These are phyloP conservation scores for Ustilago cynodontis DNA, from an alignment of 1,284 basidiomycete genomes.

Conservation along the genomic window DNA sequence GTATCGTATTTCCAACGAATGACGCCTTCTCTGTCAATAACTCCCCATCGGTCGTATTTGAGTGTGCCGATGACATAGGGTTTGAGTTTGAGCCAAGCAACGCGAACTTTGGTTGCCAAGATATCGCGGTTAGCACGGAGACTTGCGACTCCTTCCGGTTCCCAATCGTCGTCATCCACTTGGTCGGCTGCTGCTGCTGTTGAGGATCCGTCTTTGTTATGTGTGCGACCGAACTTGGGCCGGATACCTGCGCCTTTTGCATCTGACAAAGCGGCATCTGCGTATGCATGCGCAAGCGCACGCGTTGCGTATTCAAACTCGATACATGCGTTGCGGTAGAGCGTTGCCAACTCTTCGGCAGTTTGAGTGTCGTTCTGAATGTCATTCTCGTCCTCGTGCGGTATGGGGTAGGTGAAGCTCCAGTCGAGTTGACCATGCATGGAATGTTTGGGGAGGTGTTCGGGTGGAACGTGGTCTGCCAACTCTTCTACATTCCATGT, in stretches of 20 bases:
- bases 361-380: constrained; percentile 42
- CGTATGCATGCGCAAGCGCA: constrained; percentile 48
- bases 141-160: constrained; percentile 41
- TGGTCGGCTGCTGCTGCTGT: constrained; percentile 4
- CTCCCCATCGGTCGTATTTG: constrained; percentile 55
- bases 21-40: constrained; percentile 47
- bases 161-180: constrained; percentile 50
- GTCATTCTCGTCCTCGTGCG: constrained; percentile 57
- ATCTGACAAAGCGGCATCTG: constrained; percentile 33
- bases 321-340: constrained; percentile 42
- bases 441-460: constrained; percentile 52
- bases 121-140: constrained; percentile 61
- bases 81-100: constrained; percentile 59
- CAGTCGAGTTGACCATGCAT: constrained; percentile 61
- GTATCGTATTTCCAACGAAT: constrained; percentile 58
- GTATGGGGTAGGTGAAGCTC: constrained; percentile 52
- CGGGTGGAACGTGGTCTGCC: constrained; percentile 49
- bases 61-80: constrained; percentile 61
- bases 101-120: constrained; percentile 61
- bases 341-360: constrained; percentile 29
- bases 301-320: constrained; percentile 60
- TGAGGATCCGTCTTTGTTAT: constrained; percentile 17
- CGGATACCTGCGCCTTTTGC: constrained; percentile 28
- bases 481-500: constrained; percentile 61
- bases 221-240: constrained; percentile 25